Evolutionary conservation across 2,329 filamentous ascomycete genomes (phyloP), one percentile per base, ranked within the genome.

Genomic region (Ophiostoma populinum): DNA sequence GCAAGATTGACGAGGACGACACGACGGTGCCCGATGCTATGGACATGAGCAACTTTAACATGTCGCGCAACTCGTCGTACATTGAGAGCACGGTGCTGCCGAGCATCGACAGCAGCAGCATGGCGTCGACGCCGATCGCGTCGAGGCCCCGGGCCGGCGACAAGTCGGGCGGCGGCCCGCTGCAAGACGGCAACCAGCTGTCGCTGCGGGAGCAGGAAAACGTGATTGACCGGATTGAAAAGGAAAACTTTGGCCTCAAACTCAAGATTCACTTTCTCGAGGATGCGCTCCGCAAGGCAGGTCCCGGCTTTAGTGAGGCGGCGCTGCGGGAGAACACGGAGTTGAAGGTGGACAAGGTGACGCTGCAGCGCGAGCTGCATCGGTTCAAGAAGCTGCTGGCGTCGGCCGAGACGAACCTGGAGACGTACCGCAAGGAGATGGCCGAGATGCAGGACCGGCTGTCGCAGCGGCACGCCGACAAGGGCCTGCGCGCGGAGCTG

Each of bases 231-330:
- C 81, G 81, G 50, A 87, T 98, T 47, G 85, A 94, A 51, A 98
- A 98, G 61, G 90, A 95, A 51, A 98, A 98, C 51, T 98, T 95
- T 51, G 83, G 83, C 17, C 65, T 98, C 36, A 95, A 95, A 56
- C 68, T 95, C 46, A 94, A 93, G 55, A 93, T 95, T 35, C 85
- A 95, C 55, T 98, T 92, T 53, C 67, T 98, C 37, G 85, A 98
- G 53, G 83, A 95, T 46, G 81, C 82, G 11, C 59, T 98, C 33
- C 72, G 77, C 35, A 93, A 92, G 53, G 73, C 79, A 36, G 87
- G 87, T 1, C 85, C 82, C 7, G 83, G 86, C 37, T 90, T 86
- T 60, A 92, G 86, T 48, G 80, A 92, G 53, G 74, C 75, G 20
- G 83, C 87, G 4, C 61, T 98, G 19, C 83, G 81, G 51, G 90